A percentile compares a stretch with the other conserved stretches of the same genome.
Evolutionary conservation across 1,284 basidiomycete species (phyloP).

Genomic region (Ganoderma boninense): DNA sequence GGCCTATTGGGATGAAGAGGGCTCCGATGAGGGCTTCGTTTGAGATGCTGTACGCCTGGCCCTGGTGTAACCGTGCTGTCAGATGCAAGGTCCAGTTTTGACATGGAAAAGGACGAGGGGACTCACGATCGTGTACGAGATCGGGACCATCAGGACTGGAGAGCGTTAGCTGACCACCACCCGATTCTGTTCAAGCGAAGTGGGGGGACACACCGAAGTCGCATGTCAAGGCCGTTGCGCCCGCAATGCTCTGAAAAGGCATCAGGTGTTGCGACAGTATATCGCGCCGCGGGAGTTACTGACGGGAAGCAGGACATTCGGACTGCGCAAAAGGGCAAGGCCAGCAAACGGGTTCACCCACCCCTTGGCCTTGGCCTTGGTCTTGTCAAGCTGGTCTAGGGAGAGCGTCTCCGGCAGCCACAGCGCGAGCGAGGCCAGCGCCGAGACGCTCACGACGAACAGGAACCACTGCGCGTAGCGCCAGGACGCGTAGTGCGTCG

Average conservation of each 20-base stretch:
- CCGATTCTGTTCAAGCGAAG: not conserved
- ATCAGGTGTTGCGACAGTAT: not conserved
- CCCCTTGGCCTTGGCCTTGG: constrained; percentile 39
- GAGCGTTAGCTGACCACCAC: not conserved
- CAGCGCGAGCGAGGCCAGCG: constrained; percentile 53
- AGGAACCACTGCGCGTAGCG: constrained; percentile 67
- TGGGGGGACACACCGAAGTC: constrained; percentile 51
- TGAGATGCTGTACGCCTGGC: constrained; percentile 62
- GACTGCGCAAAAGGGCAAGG: constrained; percentile 61
- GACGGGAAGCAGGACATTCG: constrained; percentile 66
- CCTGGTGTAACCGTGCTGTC: constrained; percentile 43
- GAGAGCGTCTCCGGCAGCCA: constrained; percentile 69
- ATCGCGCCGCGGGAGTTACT: constrained; percentile 32
- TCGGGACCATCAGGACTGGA: constrained; percentile 48
- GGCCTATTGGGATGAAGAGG: constrained; percentile 65
- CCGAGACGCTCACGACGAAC: constrained; percentile 53
- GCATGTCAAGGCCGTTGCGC: constrained; percentile 47
- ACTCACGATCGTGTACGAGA: constrained; percentile 51
- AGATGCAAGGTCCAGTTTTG: not conserved
- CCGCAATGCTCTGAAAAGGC: constrained; percentile 50
- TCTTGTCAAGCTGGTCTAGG: constrained; percentile 39
- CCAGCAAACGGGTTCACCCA: constrained; percentile 69
- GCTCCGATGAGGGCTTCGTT: constrained; percentile 68
- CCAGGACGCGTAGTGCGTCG: constrained; percentile 72
- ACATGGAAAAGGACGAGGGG: not conserved